A percentile compares a stretch with the other conserved stretches of the same genome.
phyloP scores from a whole-genome alignment of 2,329 filamentous ascomycete genomes.

The Colletotrichum sp. region DNA sequence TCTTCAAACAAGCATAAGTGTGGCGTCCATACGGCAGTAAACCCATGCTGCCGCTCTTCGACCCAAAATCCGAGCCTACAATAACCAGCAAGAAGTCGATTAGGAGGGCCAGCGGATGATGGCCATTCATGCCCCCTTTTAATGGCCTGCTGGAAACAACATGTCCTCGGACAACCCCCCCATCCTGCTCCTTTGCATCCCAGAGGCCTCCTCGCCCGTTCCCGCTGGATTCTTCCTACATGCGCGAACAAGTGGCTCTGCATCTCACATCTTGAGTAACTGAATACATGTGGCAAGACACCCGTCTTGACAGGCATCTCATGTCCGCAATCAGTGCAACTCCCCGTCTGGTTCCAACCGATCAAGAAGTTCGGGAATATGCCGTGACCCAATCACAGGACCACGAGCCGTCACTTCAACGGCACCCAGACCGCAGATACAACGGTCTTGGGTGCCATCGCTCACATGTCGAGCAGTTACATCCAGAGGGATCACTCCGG shows the following conservation, averaged over 20 bases:
- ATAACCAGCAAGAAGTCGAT: neutral
- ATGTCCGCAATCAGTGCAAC: neutral
- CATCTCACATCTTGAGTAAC: neutral
- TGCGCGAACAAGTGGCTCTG: neutral
- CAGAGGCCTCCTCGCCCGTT: neutral
- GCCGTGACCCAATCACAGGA: neutral
- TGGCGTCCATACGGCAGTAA: neutral
- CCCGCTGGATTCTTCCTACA: neutral
- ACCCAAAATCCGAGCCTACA: neutral
- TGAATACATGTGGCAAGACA: neutral
- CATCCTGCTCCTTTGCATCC: neutral
- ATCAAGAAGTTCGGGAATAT: neutral
- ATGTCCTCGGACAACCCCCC: neutral
- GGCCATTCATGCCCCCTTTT: neutral
- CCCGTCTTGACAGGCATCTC: slow-evolving; percentile 1
- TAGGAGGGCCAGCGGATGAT: neutral
- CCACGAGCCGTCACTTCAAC: neutral
- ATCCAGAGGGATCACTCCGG: neutral
- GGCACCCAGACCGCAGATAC: neutral
- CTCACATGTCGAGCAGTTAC: slow-evolving; percentile 6
- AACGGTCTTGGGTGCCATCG: slow-evolving; percentile 10
- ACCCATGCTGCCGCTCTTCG: neutral
- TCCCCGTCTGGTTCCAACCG: neutral
- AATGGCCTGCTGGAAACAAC: neutral
- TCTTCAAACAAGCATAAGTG: neutral